Percentiles rank a stretch among this genome's conserved stretches.
Evolutionary conservation across 495 filamentous ascomycete species (phyloP).

Genomic region (Hypoxylon perforatum): DNA sequence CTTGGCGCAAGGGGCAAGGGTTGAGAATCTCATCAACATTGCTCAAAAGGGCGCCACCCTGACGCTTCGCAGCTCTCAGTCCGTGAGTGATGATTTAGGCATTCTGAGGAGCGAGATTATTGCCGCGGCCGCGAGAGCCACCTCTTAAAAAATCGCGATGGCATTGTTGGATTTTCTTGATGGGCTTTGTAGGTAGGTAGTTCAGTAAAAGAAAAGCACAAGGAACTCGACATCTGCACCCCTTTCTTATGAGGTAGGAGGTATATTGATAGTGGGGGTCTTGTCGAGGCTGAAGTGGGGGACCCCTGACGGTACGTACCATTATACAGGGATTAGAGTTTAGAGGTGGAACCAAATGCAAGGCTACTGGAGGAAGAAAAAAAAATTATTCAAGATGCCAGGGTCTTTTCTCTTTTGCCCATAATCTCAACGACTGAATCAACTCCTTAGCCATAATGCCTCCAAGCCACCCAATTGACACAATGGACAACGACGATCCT

Average conservation of each 20-base stretch:
- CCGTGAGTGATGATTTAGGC: constrained; percentile 67
- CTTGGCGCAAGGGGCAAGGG: constrained; percentile 58
- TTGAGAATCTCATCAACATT: constrained; percentile 62
- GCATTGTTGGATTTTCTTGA: background rate
- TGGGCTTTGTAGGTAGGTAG: background rate
- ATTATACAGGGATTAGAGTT: background rate
- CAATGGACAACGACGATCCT: constrained; percentile 51
- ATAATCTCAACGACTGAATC: constrained; percentile 17
- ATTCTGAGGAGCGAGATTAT: constrained; percentile 50
- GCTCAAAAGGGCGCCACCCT: constrained; percentile 81
- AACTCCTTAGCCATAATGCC: constrained; percentile 35
- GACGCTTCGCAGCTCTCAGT: constrained; percentile 77
- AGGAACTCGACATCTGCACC: no score
- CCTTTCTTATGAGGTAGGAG: no score
- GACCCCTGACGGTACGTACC: background rate
- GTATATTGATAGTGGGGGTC: no score
- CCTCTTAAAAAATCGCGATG: background rate
- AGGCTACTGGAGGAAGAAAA: constrained; percentile 43
- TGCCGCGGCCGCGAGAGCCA: constrained; percentile 27
- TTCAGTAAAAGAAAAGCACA: no score
- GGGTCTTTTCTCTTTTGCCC: constrained; percentile 22
- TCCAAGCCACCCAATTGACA: constrained; percentile 47
- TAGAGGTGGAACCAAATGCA: constrained; percentile 39
- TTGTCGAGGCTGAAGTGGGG: no score
- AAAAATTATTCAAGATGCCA: constrained; percentile 45